Evolutionary conservation across 176 grass and related monocot species (phyloP), one percentile per base, ranked within the genome.

Genomic region (Aegilops longissima): DNA sequence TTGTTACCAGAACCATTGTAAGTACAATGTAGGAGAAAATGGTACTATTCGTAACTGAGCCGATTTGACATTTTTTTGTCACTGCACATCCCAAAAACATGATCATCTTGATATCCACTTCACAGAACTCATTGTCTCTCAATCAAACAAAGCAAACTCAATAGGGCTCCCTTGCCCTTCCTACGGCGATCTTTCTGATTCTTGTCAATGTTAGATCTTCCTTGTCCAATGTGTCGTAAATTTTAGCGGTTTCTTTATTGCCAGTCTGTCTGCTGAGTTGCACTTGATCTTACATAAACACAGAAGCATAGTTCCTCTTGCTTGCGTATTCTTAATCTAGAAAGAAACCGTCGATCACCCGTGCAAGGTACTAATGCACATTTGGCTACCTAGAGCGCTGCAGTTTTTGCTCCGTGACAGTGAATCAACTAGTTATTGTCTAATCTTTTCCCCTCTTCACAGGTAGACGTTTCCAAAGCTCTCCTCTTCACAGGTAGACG

Each of bases 21-120:
- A 51, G 56, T 44, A 79, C 35, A 31, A 85, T 34, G 68, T 85
- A 79, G 13, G 59, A 75, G 18, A 75, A 73, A 65, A 54, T 38
- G 36, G 36, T 38, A 38, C 36, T 38, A 38, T 38, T 8, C 6
- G 6, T 38, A 38, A 38, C 36, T 38, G 36, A 38, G 85, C 38
- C 39, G 39, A 62, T 45, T 27, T 54, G 33, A 67, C 16, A 66
- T 36, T 21, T 65, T 52, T 4, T 2, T 2, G 6, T 27, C 35
- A 75, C 13, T 81, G 20, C 5, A 25, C 1, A 24, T 73, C 18
- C 47, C 42, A 16, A 36, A 6, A 75, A 66, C 66, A 23, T 30
- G 70, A 30, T 58, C 79, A 66, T 82, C 27, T 23, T 76, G 36
- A 52, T 33, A 10, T 82, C 31, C 30, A 52, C n/a, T 52, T n/a